These are phyloP conservation scores for Dichotomocladium elegans DNA, from an alignment of 371 early-diverging fungal genomes.

Conservation along the genomic window DNA sequence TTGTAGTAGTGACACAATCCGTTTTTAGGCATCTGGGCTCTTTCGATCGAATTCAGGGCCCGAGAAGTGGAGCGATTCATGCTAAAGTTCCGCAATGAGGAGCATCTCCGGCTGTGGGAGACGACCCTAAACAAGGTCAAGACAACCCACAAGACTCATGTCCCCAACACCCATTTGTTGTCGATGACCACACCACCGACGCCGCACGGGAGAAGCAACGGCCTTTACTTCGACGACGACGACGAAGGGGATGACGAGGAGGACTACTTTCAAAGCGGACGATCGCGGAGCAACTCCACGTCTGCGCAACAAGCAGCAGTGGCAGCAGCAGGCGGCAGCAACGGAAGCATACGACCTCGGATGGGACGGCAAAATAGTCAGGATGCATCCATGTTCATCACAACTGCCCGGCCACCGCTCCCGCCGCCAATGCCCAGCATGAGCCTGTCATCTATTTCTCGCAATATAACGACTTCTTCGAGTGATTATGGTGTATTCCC, in stretches of 20 bases:
- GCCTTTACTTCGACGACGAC: constrained; percentile 26
- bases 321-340: background rate
- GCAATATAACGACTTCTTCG: constrained; percentile 14
- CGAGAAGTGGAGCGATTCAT: constrained; percentile 79
- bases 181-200: constrained; percentile 26
- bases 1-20: background rate
- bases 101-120: constrained; percentile 88
- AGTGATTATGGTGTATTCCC: constrained; percentile 38
- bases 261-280: constrained; percentile 15
- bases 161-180: constrained; percentile 20
- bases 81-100: constrained; percentile 82
- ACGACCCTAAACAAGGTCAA: constrained; percentile 53
- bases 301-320: constrained; percentile 17
- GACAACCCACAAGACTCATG: constrained; percentile 14
- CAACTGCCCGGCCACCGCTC: constrained; percentile 12
- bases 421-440: constrained; percentile 20
- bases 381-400: constrained; percentile 11
- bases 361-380: constrained; percentile 20
- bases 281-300: constrained; percentile 19
- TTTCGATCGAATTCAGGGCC: constrained; percentile 72
- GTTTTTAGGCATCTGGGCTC: constrained; percentile 37
- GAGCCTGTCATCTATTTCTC: constrained; percentile 31
- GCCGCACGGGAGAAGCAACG: constrained; percentile 12
- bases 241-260: constrained; percentile 37
- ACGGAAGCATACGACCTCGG: constrained; percentile 17